Base-by-base conservation (phyloP, 2,329 filamentous ascomycete genomes). In the Fusarium sp. region DNA sequence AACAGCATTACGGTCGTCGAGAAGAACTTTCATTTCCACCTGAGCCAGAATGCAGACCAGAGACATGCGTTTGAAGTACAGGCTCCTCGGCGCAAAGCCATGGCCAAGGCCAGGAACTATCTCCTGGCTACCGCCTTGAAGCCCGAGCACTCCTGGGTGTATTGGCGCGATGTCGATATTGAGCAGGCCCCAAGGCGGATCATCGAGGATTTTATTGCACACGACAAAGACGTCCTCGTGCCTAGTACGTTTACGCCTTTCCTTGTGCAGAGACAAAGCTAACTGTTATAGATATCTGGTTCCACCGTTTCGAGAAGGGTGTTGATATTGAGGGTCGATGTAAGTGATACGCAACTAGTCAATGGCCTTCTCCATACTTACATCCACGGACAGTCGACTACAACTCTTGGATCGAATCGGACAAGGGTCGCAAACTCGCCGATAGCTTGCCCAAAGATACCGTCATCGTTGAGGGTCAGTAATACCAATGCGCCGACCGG, bases 161-260 rank as follows among this genome's bases (percentile, higher is more conserved):
- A 98, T 83, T 99, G 96, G 96, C 91, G 96, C 69, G 96, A 99
- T 81, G 95, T 98, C 58, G 96, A 99, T 82, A 98, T 99, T 77
- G 91, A 94, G 55, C 95, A 99, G 80, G 97, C 93, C 81, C 94
- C 96, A 2, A 88, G 89, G 72, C 92, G 90, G 79, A 97, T 99
- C 70, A 87, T 99, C 36, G 95, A 99, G 84, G 96, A 99, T 79
- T 97, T 99, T 77, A 93, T 97, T 78, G 94, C 94, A 22, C 96
- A 98, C 79, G 94, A 99, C 82, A 92, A 92, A 80, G 96, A 99
- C 82, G 90, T 99, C 67, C 85, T 99, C 66, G 96, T 98, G 77
- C 96, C 96, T 1, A 99, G 95, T 98, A 92, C 79, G 94, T 59
- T 14, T 1, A 16, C 9, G 22, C 17, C 16, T 20, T 42, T 38